Base-by-base conservation (phyloP, 2,329 filamentous ascomycete species). In the Epichloe sp. region DNA sequence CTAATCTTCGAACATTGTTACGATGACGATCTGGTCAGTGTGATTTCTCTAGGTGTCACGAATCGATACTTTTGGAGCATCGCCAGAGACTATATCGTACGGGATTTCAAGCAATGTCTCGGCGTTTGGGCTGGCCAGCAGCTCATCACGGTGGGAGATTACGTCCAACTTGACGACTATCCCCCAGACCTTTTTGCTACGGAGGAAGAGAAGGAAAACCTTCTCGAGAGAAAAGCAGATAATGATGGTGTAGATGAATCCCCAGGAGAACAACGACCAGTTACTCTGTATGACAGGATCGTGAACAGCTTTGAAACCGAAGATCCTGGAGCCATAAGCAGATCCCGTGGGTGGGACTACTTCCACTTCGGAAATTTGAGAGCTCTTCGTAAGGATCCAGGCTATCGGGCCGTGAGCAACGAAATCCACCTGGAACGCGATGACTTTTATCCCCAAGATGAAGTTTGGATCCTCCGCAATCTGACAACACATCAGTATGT, bases 401-500 rank as follows among this genome's bases (percentile, higher is more conserved):
- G 26, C 26, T 31, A 10, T 31, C 26, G 8, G 26, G 26, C 26
- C 3, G 26, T 31, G 8, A 31, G 3, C 8, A 4, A n/a, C 40
- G n/a, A 17, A 5, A 10, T 42, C 6, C 17, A 3, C 19, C 10
- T n/a, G 17, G 0, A n/a, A 17, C 3, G 15, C 7, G n/a, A 31
- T 17, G 38, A 43, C 12, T 43, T 49, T 19, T 49, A 34, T 38
- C 47, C 47, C 37, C n/a, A 3, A 7, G n/a, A 43, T 21, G 21
- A 43, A n/a, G n/a, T 17, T 6, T 50, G 48, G 48, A 44, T 50
- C 10, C 48, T 50, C n/a, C 40, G 48, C 1, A 50, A 50, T 17
- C 41, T 50, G 31, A 44, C 41, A 12, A 44, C 48, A n/a, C 26
- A 44, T n/a, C 8, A 50, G 26, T 44, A 44, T n/a, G 48, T 50